phyloP scores from a whole-genome alignment of 2,329 filamentous ascomycete genomes.

The Penicillium sp. region DNA sequence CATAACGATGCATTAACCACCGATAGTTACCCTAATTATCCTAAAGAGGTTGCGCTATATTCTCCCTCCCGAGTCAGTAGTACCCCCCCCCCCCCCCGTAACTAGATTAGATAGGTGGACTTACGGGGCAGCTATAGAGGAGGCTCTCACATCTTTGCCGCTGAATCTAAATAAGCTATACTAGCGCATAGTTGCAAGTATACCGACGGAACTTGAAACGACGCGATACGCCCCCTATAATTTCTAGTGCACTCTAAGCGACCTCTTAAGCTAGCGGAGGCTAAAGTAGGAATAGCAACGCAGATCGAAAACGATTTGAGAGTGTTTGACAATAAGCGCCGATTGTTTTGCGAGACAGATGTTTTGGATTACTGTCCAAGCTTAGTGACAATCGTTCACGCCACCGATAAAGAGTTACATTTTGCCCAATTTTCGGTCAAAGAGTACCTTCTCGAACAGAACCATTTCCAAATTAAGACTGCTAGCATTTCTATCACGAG shows the following conservation, averaged over 20 bases:
- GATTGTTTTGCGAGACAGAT: conserved; percentile 19
- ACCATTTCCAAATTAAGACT: neutral
- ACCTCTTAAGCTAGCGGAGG: conserved; percentile 16
- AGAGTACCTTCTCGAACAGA: neutral
- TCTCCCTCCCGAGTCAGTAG: conserved; percentile 15
- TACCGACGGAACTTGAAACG: conserved; percentile 9
- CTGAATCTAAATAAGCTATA: conserved; percentile 13
- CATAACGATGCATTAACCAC: conserved; percentile 8
- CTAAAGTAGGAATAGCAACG: conserved; percentile 23
- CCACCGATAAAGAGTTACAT: conserved; percentile 18
- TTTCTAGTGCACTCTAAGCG: conserved; percentile 18
- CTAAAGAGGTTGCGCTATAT: conserved; percentile 14
- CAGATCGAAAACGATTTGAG: conserved; percentile 2
- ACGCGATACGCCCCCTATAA: conserved; percentile 22
- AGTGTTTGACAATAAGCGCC: conserved; percentile 19
- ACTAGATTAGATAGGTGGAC: conserved; percentile 12
- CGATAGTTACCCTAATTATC: conserved; percentile 8
- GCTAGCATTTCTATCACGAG: conserved; percentile 22
- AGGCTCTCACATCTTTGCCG: conserved; percentile 13
- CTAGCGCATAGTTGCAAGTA: conserved; percentile 12
- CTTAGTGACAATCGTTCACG: conserved; percentile 17
- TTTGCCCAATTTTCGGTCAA: conserved; percentile 20
- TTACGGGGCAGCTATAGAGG: conserved; percentile 16
- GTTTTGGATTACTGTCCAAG: conserved; percentile 20
- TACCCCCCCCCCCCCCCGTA: conserved; percentile 13